Evolutionary conservation across 2,329 filamentous ascomycete species (phyloP).

Genomic region (Westerdykella sp.): DNA sequence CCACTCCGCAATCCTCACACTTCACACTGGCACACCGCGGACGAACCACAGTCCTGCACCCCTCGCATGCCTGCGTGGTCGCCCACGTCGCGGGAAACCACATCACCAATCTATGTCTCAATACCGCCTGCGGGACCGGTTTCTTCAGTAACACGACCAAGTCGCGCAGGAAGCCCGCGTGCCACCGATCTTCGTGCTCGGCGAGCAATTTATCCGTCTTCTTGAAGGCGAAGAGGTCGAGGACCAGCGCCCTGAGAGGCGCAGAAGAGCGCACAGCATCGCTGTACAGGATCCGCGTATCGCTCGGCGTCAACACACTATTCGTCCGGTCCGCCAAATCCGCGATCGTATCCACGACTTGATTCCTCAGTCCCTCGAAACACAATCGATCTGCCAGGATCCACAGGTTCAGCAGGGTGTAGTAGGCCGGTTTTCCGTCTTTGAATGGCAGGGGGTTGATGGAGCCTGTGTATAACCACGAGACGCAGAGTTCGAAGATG

Average conservation of each 20-base stretch:
- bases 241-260: constrained; percentile 38
- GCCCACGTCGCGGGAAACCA: constrained; percentile 35
- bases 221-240: constrained; percentile 49
- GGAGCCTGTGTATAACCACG: constrained; percentile 46
- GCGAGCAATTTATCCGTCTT: constrained; percentile 46
- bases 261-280: constrained; percentile 37
- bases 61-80: constrained; percentile 32
- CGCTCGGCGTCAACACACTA: constrained; percentile 44
- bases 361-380: constrained; percentile 42
- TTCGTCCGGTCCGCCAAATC: constrained; percentile 45
- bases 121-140: constrained; percentile 39
- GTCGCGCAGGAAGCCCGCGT: constrained; percentile 44
- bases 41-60: constrained; percentile 35
- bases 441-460: constrained; percentile 39
- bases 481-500: constrained; percentile 46
- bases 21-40: constrained; percentile 33
- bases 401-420: constrained; percentile 45
- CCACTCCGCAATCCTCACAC: constrained; percentile 39
- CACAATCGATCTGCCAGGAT: constrained; percentile 43
- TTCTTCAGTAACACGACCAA: constrained; percentile 43
- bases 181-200: constrained; percentile 44
- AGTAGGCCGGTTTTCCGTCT: constrained; percentile 45
- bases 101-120: constrained; percentile 37
- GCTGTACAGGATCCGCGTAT: constrained; percentile 44
- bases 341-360: constrained; percentile 39